Evolutionary conservation across 2,329 filamentous ascomycete species (phyloP), one percentile per base, ranked within the genome.

Genomic region (Neocatenulostroma microsporum): DNA sequence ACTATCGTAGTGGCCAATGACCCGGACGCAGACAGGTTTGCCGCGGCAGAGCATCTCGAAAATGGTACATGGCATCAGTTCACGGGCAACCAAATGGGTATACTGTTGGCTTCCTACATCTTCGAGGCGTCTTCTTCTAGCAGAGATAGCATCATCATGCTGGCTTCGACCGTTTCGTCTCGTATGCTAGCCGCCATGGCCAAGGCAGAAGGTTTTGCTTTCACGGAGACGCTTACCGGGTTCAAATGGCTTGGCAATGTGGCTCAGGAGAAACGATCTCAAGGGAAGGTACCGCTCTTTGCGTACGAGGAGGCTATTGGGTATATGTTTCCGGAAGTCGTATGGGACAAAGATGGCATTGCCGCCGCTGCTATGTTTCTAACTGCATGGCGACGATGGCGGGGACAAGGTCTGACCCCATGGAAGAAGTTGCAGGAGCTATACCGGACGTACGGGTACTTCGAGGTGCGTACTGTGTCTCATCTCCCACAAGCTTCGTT

Each of bases 201-300:
- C 1, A 51, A 61, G 19, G 60, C 66, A 14, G 70, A 73, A 54
- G 72, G 70, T 2, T 73, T 79, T 44, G 61, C 69, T 34, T 78
- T 74, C 50, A 63, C 67, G 40, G 76, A 80, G 49, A 79, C 77
- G 0, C 58, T 81, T 20, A 81, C 77, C 0, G 77, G 77, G 2
- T 81, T 81, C 62, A 81, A 81, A 54, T 81, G 77, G 77, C 69
- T 81, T 44, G 77, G 75, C 2, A 80, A 79, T 44, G 64, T 72
- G 30, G 73, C 74, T 2, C 66, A 69, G 13, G 60, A 69, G n/a
- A 63, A 78, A 2, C 61, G 68, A 37, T 48, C 54, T 3, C 50
- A 61, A 37, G 73, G 70, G 17, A 72, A 71, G 46, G 60, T 67
- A 15, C 67, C 73, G 1, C 61, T 67, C 0, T 80, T 72, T 49